Evolutionary conservation across 2,329 filamentous ascomycete species (phyloP).

Genomic region (Alternaria ventricosa): DNA sequence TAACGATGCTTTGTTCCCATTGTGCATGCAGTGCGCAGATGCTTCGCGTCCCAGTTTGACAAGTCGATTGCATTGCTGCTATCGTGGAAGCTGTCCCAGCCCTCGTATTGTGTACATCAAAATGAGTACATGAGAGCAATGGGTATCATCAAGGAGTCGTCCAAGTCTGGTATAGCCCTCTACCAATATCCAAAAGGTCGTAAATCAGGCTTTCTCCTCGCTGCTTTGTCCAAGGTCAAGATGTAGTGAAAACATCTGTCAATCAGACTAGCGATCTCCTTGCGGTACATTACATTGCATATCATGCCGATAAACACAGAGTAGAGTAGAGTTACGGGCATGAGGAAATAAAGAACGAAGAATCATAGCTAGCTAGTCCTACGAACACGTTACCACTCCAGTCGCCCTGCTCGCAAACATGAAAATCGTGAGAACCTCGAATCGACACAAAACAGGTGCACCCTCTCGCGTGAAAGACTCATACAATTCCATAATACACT

Average conservation of each 20-base stretch:
- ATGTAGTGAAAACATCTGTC: not conserved
- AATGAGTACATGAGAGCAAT: not conserved
- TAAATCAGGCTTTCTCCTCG: not conserved
- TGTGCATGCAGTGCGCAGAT: not conserved
- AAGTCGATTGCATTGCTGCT: not conserved
- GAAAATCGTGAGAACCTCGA: not conserved
- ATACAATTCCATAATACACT: not conserved
- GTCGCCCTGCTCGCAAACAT: not conserved
- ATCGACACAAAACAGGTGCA: not conserved
- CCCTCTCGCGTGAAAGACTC: not conserved
- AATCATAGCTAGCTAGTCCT: not conserved
- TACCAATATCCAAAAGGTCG: not conserved
- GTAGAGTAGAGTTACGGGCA: not conserved
- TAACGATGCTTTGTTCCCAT: not conserved
- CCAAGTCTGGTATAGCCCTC: not conserved
- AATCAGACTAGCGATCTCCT: not conserved
- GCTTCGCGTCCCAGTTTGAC: not conserved
- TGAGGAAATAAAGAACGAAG: not conserved
- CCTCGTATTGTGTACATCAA: not conserved
- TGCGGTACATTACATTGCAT: not conserved
- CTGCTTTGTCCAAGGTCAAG: not conserved
- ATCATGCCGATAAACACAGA: not conserved
- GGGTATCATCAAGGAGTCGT: not conserved
- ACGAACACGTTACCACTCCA: not conserved
- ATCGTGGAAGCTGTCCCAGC: not conserved